These are phyloP conservation scores for Paulownia fortunei DNA, from an alignment of 257 asterid genomes.

Conservation along the genomic window DNA sequence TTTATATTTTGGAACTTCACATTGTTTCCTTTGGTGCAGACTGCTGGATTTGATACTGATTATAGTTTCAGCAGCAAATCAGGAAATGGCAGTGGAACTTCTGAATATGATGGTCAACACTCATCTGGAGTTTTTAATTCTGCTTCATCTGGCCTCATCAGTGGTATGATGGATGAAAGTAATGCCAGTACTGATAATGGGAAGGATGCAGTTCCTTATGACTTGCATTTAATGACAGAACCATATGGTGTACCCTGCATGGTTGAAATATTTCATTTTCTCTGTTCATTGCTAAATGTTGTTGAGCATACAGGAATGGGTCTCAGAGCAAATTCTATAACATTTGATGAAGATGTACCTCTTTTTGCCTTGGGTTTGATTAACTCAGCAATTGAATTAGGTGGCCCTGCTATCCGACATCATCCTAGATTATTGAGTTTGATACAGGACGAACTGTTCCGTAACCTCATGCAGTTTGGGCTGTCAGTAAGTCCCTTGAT, in stretches of 20 bases:
- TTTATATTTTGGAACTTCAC: slow-evolving; percentile 27
- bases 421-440: slow-evolving; percentile 89
- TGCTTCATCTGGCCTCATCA: slow-evolving; percentile 55
- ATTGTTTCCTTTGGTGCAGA: slow-evolving; percentile 48
- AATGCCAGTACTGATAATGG: slow-evolving; percentile 56
- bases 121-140: slow-evolving; percentile 62
- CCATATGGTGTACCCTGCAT: slow-evolving; percentile 97
- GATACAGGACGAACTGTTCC: slow-evolving; percentile 92
- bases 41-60: slow-evolving; percentile 53
- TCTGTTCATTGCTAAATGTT: slow-evolving; percentile 85
- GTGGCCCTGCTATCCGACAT: slow-evolving; percentile 72
- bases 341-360: slow-evolving; percentile 95
- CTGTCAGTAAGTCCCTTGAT: slow-evolving; percentile 88
- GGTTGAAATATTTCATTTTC: slow-evolving; percentile 94
- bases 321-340: slow-evolving; percentile 76
- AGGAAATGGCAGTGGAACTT: slow-evolving; percentile 70
- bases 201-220: slow-evolving; percentile 80
- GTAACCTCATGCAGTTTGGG: slow-evolving; percentile 94
- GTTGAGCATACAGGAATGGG: slow-evolving; percentile 82
- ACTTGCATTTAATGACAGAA: slow-evolving; percentile 78
- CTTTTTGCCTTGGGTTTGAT: slow-evolving; percentile 90
- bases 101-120: slow-evolving; percentile 63
- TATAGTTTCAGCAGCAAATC: slow-evolving; percentile 59
- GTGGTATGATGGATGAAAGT: slow-evolving; percentile 63
- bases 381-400: slow-evolving; percentile 90